A percentile compares a stretch with the other conserved stretches of the same genome.
Evolutionary conservation across 1,284 basidiomycete genomes (phyloP).

Genomic region (Neonothopanus nambi): DNA sequence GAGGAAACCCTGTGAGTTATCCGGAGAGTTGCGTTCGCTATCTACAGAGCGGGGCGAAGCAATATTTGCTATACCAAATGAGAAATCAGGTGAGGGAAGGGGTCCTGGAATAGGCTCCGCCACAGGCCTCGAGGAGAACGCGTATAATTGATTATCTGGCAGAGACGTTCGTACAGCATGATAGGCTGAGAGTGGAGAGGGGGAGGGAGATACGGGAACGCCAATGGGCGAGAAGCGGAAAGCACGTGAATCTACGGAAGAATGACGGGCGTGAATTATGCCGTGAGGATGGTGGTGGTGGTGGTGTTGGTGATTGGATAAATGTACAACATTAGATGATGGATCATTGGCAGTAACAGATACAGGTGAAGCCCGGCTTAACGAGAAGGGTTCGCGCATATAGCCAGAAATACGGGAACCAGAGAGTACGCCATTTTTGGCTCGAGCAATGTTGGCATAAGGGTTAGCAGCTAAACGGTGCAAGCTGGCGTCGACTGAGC

Average conservation of each 20-base stretch:
- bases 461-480: constrained; percentile 63
- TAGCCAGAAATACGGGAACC: constrained; percentile 38
- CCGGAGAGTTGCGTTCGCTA: constrained; percentile 52
- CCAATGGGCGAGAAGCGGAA: constrained; percentile 32
- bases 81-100: constrained; percentile 66
- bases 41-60: constrained; percentile 46
- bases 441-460: constrained; percentile 57
- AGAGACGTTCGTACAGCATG: constrained; percentile 40
- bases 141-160: constrained; percentile 51
- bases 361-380: constrained; percentile 6
- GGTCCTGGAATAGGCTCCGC: constrained; percentile 65
- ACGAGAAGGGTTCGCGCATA: constrained; percentile 16
- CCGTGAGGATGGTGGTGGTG: background rate
- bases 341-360: constrained; percentile 1
- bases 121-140: constrained; percentile 49
- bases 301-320: constrained; percentile 2
- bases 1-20: constrained; percentile 38
- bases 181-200: constrained; percentile 40
- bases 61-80: constrained; percentile 60
- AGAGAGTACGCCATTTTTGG: constrained; percentile 52
- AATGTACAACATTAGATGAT: constrained; percentile 1
- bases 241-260: constrained; percentile 26
- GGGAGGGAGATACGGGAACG: constrained; percentile 35
- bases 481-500: constrained; percentile 61
- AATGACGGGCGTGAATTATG: constrained; percentile 25